Evolutionary conservation across 75 land plant genomes (phyloP), one percentile per base, ranked within the genome.

Genomic region (Pinus tabuliformis): DNA sequence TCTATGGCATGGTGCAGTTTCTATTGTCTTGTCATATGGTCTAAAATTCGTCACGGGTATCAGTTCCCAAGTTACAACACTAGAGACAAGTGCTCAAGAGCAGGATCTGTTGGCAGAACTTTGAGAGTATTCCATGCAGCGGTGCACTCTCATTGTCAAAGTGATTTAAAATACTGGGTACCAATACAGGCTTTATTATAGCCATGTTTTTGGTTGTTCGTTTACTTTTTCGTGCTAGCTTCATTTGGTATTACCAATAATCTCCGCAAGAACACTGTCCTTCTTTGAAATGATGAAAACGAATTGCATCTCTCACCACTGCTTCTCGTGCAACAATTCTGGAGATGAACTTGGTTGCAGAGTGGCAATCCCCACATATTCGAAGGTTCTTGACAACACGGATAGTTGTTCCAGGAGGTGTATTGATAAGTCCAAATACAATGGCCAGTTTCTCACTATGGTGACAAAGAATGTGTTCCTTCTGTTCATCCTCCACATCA

Each of bases 291-390:
- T 18, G 20, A 21, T 60, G 62, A 60, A 60, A 21, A 60, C 62
- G 22, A 21, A 20, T 20, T 18, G 62, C 22, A 60, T 60, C 62
- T 7, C 22, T 60, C 22, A 60, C 62, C 21, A 60, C 62, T 20
- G 20, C 20, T 18, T 20, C 62, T 60, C 62, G 20, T 8, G 7
- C 62, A 5, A 20, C 22, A 21, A 18, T 18, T 60, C 8, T 60
- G 21, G 62, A 60, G 62, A 60, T 21, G 22, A 60, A 60, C 62
- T 60, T 60, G 21, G 8, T 60, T 18, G 62, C 62, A 60, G 62
- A 4, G 22, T 60, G 62, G 62, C 62, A 60, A 60, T 60, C 62
- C 20, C 22, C 62, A 60, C 62, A 60, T 60, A 60, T 60, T 60
- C 62, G 20, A 21, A 20, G 62, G 22, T 60, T 60, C 7, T 60